Evolutionary conservation across 2,329 filamentous ascomycete species (phyloP), one percentile per base, ranked within the genome.

Genomic region (Microcyclospora tardicrescens): DNA sequence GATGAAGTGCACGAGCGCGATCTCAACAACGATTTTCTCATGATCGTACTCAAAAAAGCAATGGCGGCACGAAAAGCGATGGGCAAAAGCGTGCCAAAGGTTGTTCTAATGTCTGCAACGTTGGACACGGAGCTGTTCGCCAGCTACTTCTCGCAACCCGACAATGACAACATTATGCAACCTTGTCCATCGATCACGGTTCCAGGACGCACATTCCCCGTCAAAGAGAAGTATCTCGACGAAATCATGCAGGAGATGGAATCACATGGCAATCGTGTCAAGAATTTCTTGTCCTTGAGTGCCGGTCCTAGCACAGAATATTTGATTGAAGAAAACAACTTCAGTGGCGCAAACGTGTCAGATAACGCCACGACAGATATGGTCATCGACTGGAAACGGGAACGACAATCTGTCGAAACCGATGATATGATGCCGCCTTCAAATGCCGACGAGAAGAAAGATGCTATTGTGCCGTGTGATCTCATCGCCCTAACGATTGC

Each of bases 1-100:
- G 68, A 73, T 44, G 69, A 72, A 50, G 65, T 71, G 13, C 66
- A 71, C 43, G 66, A 69, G 43, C 59, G 65, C 39, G 61, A 63
- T 47, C 52, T 65, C 13, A 46, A 56, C 10, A 63, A 66, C 24
- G 67, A 71, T 40, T 62, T 69, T 42, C 51, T 68, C 16, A 56
- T 71, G 48, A 58, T 67, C 28, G 47, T 65, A 10, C 45, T 71
- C 36, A 70, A 66, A 47, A 60, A 60, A 33, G 55, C 55, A 11
- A 53, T 68, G 29, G 47, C 53, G n/a, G 42, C 54, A n/a, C 56
- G 64, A 37, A 48, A 48, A 43, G 42, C 39, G 16, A 45, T 41
- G 10, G 56, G 60, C 5, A 54, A 56, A 24, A 43, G 50, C 6
- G 52, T 57, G 11, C 66, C 68, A 2, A 67, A 65, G 44, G 47